Conservation (phyloP, 345 rosid genomes). For the Toxicodendron radicans region DNA sequence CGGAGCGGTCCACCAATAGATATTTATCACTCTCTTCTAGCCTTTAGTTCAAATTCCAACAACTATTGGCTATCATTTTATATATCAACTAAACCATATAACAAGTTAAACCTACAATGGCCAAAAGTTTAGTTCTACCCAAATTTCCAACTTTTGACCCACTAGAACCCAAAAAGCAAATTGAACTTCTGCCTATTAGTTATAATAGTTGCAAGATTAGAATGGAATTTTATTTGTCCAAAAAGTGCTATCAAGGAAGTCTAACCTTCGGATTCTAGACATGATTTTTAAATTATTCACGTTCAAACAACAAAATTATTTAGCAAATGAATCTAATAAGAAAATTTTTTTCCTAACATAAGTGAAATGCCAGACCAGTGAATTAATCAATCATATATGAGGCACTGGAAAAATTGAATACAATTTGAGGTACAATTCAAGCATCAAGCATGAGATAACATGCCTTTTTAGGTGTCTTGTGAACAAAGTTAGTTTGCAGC, state of each 20-base stretch:
- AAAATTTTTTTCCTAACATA: not conserved
- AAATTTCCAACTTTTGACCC: too few species aligned
- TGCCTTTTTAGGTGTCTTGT: constrained; percentile 82
- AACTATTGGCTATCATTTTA: too few species aligned
- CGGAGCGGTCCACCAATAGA: too few species aligned
- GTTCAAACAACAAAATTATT: not conserved
- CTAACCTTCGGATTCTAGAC: not conserved
- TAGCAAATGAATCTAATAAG: not conserved
- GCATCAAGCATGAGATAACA: constrained; percentile 14
- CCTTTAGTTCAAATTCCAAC: too few species aligned
- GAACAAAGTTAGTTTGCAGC: constrained; percentile 64
- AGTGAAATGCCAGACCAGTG: not conserved
- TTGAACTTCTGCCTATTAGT: too few species aligned
- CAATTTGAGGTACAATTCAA: not conserved
- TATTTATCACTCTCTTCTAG: too few species aligned
- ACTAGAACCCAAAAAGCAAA: too few species aligned
- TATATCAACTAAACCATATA: too few species aligned
- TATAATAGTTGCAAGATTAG: too few species aligned
- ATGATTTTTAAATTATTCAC: not conserved
- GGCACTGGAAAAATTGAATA: not conserved
- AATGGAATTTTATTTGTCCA: too few species aligned
- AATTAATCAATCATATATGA: constrained; percentile 1
- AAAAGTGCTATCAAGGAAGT: not conserved
- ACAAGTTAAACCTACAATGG: too few species aligned
- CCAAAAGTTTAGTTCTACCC: too few species aligned